These are phyloP conservation scores for Aspergillus quadricinctus DNA, from an alignment of 2,329 filamentous ascomycete species.

Conservation along the genomic window DNA sequence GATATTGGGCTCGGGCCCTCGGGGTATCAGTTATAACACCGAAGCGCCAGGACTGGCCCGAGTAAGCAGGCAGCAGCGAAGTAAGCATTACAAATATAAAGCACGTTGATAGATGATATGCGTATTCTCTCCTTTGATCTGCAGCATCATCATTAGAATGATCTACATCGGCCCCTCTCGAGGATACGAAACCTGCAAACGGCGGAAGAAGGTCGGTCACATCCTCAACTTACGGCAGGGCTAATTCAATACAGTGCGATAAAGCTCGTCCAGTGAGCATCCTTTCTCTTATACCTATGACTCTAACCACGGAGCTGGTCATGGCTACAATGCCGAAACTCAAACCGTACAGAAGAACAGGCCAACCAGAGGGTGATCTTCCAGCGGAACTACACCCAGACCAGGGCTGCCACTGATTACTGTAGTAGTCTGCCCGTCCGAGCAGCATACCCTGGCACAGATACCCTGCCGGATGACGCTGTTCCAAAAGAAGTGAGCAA, in stretches of 20 bases:
- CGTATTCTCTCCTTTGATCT: too few relatives aligned
- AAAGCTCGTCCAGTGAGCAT: slow-evolving; percentile 4
- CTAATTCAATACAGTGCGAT: slow-evolving; percentile 2
- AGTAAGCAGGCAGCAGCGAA: too few relatives aligned
- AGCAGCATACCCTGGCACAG: neutral
- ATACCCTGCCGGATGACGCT: neutral
- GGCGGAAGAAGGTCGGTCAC: slow-evolving; percentile 2
- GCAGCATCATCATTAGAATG: neutral
- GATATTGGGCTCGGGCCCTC: neutral
- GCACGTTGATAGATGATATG: too few relatives aligned
- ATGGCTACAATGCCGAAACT: slow-evolving; percentile 1
- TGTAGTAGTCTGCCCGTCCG: neutral
- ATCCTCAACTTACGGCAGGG: too few relatives aligned
- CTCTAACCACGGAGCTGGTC: neutral
- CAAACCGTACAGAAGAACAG: slow-evolving; percentile 1
- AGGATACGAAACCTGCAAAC: slow-evolving; percentile 3
- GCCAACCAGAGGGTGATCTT: neutral
- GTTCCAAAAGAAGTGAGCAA: neutral
- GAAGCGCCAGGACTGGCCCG: too few relatives aligned
- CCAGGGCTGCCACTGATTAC: too few relatives aligned
- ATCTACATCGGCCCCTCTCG: slow-evolving; percentile 5
- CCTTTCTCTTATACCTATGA: too few relatives aligned
- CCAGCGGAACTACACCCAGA: neutral
- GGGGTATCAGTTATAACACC: too few relatives aligned
- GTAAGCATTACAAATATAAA: too few relatives aligned